These are phyloP conservation scores for Xylaria sp. DNA, from an alignment of 2,329 filamentous ascomycete species.

Conservation along the genomic window DNA sequence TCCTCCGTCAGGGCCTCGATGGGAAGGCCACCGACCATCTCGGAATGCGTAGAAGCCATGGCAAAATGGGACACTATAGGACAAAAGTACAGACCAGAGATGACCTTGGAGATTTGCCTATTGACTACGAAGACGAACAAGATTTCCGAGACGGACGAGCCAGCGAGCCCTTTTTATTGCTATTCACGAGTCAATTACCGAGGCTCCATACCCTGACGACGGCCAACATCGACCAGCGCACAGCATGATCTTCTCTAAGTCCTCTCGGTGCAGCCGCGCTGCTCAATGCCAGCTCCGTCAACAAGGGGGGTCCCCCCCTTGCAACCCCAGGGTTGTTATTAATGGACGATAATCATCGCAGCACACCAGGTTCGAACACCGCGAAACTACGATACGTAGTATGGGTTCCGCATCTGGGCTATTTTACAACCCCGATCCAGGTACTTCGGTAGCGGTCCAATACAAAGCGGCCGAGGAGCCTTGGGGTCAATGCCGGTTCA, in stretches of 20 bases:
- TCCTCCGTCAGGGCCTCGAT: slow-evolving; percentile 7
- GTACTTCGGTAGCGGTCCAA: neutral
- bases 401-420: neutral
- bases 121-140: neutral
- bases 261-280: neutral
- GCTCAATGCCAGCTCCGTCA: neutral
- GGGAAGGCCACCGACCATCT: neutral
- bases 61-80: neutral
- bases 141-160: neutral
- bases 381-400: neutral
- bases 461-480: neutral
- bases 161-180: neutral
- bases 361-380: neutral
- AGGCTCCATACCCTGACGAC: neutral
- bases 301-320: no score
- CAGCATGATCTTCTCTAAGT: neutral
- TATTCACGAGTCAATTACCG: neutral
- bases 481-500: neutral
- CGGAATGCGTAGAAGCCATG: neutral
- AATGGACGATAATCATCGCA: neutral
- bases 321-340: no score
- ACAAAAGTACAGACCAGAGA: neutral
- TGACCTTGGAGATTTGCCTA: neutral
- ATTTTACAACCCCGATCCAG: neutral
- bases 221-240: neutral